Base-by-base conservation (phyloP, 257 asterid species). In the Plantago elongata region DNA sequence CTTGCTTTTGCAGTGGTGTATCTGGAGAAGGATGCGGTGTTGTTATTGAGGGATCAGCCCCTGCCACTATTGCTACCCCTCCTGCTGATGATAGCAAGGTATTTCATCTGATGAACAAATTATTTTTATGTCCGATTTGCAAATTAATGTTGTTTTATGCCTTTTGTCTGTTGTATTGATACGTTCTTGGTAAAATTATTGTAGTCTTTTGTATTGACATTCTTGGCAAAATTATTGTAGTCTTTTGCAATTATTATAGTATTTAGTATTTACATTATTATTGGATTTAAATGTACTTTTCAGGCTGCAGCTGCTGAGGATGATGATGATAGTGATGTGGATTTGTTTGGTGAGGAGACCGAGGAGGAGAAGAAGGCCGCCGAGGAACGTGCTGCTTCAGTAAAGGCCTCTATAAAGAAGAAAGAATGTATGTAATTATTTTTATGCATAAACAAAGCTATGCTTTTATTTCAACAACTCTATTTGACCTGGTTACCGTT, bases 341-440 rank as follows among this genome's bases (percentile, higher is more conserved):
- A 90, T 69, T 83, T 90, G 74, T 90, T 90, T 65, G 96, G 95
- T 48, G 96, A 90, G 77, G 97, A 90, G 74, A 89, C 99, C 11
- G 99, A 89, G 76, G 99, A 89, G 70, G 99, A 89, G 77, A 93
- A 93, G 80, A 82, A 78, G 65, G 97, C 97, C 61, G 77, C 97
- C 27, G 99, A 89, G 64, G 92, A 75, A 27, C 96, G 96, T 52
- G 94, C 96, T 9, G 97, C 99, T 42, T 81, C 99, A 16, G 81
- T 60, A 8, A 89, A 87, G 84, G 91, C 94, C 15, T 77, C 99
- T 69, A 77, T 69, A 57, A 89, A 93, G 84, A 93, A 93, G 94
- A 85, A 87, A 78, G 99, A 85, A 44, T 82, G 98, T 91, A 43
- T 75, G 95, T 62, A 58, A 61, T 27, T 60, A 15, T 18, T 34